phyloP scores from a whole-genome alignment of 1,284 basidiomycete genomes.

The Cystobasidiaceae sp. region DNA sequence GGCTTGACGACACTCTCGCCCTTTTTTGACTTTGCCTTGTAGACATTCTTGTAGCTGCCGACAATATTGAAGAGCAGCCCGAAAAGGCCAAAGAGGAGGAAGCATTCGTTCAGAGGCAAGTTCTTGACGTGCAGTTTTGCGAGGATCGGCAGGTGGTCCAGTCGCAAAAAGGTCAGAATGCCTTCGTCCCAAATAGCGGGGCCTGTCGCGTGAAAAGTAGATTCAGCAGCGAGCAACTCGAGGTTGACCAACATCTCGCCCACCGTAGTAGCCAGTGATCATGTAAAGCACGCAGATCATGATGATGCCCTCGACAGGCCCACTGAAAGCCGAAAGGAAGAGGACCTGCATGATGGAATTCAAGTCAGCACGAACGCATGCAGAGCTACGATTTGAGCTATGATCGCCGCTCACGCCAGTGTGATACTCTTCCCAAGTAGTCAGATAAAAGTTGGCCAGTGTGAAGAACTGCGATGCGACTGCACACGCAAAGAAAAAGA shows the following conservation, averaged over 20 bases:
- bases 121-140: conserved; percentile 49
- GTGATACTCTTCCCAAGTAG: conserved; percentile 97
- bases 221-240: too few species aligned
- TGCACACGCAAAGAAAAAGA: background rate
- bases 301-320: conserved; percentile 93
- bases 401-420: conserved; percentile 60
- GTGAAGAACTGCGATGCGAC: conserved; percentile 79
- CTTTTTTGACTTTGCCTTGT: conserved; percentile 51
- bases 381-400: background rate
- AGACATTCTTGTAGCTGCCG: conserved; percentile 69
- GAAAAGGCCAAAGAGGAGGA: conserved; percentile 76
- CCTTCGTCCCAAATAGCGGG: conserved; percentile 78
- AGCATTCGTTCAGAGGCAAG: conserved; percentile 73
- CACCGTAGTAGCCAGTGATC: conserved; percentile 69
- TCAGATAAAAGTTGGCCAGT: conserved; percentile 86
- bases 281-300: conserved; percentile 74
- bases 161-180: conserved; percentile 58
- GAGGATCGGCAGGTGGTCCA: conserved; percentile 56
- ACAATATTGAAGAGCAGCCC: conserved; percentile 76
- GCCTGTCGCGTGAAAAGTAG: conserved; percentile 37
- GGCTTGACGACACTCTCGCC: conserved; percentile 55
- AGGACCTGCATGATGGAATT: conserved; percentile 55
- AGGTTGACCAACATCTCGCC: too few species aligned
- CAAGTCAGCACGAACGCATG: background rate
- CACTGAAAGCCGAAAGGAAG: conserved; percentile 88